Conservation (phyloP, 2,329 filamentous ascomycete genomes). For the Diaporthe vaccinii region DNA sequence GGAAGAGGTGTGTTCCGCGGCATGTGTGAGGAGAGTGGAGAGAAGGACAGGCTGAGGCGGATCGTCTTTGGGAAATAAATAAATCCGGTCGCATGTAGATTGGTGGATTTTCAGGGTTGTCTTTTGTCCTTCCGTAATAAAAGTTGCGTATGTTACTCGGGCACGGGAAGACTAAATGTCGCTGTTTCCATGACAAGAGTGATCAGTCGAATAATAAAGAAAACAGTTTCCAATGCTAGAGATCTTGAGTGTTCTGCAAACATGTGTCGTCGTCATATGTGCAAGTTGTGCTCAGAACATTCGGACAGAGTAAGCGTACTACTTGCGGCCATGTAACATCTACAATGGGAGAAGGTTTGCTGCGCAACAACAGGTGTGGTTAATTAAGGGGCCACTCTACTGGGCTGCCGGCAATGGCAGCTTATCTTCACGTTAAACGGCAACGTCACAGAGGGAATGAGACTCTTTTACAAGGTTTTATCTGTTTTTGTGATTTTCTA, state of each 20-base stretch:
- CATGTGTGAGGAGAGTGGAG: conserved; percentile 75
- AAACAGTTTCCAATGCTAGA: not conserved
- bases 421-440: not conserved
- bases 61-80: conserved; percentile 55
- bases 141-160: not conserved
- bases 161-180: too few species aligned
- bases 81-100: too few species aligned
- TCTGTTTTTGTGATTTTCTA: conserved; percentile 20
- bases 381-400: too few species aligned
- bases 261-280: not conserved
- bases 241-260: not conserved
- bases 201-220: not conserved
- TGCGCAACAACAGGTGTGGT: not conserved
- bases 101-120: not conserved
- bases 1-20: conserved; percentile 66
- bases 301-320: not conserved
- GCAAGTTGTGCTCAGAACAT: not conserved
- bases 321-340: not conserved
- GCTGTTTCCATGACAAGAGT: not conserved
- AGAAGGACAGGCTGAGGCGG: conserved; percentile 65
- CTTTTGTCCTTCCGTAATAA: not conserved
- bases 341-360: not conserved
- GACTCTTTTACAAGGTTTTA: not conserved
- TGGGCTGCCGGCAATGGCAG: not conserved
- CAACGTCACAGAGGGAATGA: not conserved